phyloP scores from a whole-genome alignment of 2,329 filamentous ascomycete genomes.

The Penicillium sp. region DNA sequence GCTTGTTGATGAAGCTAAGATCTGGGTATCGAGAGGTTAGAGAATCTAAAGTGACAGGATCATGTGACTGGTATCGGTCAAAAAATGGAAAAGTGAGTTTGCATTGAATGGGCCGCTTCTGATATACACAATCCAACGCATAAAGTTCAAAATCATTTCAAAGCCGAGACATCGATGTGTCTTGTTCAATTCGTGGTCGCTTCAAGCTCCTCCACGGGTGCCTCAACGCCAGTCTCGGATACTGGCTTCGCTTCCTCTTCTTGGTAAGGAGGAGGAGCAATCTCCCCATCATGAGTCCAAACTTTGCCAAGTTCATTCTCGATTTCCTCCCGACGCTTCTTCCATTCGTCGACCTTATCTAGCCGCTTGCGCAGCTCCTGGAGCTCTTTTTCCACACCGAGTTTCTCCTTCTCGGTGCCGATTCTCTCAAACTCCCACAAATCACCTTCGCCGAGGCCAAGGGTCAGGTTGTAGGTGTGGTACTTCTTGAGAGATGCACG shows the following conservation, averaged over 20 bases:
- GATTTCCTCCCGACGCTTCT: constrained; percentile 77
- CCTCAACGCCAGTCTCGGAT: not conserved
- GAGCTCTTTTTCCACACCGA: constrained; percentile 89
- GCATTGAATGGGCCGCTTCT: not conserved
- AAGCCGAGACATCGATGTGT: constrained; percentile 1
- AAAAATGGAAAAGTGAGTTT: not conserved
- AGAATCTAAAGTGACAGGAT: no score
- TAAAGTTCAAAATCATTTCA: constrained; percentile 6
- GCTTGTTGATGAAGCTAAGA: no score
- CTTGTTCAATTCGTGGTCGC: constrained; percentile 14
- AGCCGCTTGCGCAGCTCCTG: constrained; percentile 81
- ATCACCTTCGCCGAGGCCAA: constrained; percentile 81
- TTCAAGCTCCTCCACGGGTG: constrained; percentile 18
- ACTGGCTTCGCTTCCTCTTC: constrained; percentile 28
- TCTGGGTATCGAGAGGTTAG: no score
- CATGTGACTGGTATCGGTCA: no score
- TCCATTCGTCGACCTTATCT: constrained; percentile 83
- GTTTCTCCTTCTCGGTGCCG: constrained; percentile 90
- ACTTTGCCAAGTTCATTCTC: constrained; percentile 76
- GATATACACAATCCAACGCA: constrained; percentile 7
- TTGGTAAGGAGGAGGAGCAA: constrained; percentile 46
- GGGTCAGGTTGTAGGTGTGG: constrained; percentile 86
- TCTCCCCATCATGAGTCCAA: constrained; percentile 58
- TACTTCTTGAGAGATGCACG: constrained; percentile 94
- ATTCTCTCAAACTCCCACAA: constrained; percentile 94